Evolutionary conservation across 352 stramenopile species (phyloP).

Genomic region (Achlya hypogyna): DNA sequence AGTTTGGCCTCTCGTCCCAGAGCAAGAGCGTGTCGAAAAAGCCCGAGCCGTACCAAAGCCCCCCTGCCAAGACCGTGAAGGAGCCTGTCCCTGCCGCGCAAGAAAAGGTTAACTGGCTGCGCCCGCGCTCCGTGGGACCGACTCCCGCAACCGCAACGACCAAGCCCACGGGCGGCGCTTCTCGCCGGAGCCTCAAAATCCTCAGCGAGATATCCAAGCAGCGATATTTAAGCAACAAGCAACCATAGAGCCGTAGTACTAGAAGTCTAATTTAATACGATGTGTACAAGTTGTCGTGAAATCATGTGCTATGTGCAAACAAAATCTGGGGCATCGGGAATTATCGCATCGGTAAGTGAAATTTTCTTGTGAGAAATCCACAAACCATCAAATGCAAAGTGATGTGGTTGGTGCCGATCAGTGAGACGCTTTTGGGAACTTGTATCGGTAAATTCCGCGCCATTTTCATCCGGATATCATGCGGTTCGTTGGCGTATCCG

Average conservation of each 20-base stretch:
- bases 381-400: too few species aligned
- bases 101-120: conserved; percentile 70
- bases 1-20: conserved; percentile 5
- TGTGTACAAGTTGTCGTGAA: too few species aligned
- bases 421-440: too few species aligned
- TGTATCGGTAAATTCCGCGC: too few species aligned
- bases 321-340: too few species aligned
- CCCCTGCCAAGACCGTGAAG: conserved; percentile 10
- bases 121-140: conserved; percentile 48
- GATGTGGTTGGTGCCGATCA: too few species aligned
- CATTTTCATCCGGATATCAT: neutral
- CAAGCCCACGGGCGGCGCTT: conserved; percentile 26
- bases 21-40: conserved; percentile 5
- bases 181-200: conserved; percentile 66
- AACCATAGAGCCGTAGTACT: neutral
- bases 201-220: conserved; percentile 56
- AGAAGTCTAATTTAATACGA: neutral
- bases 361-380: too few species aligned
- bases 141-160: neutral
- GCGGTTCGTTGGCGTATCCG: neutral
- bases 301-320: too few species aligned
- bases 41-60: neutral
- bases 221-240: conserved; percentile 17
- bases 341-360: too few species aligned
- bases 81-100: conserved; percentile 22